phyloP scores from a whole-genome alignment of 805 yeast genomes.

The Metschnikowia aberdeeniae region DNA sequence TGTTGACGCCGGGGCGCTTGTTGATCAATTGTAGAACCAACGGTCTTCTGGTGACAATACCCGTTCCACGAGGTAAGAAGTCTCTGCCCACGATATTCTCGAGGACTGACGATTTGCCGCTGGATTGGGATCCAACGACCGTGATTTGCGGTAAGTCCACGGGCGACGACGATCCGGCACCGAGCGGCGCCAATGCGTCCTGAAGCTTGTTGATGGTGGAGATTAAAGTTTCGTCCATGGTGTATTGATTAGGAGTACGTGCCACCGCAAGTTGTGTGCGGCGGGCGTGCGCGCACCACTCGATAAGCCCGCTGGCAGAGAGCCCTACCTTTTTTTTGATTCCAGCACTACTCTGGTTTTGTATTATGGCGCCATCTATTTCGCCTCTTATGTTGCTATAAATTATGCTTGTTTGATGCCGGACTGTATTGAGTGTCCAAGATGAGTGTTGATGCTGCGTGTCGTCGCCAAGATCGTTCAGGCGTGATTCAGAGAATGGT shows the following conservation, averaged over 20 bases:
- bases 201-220: constrained; percentile 85
- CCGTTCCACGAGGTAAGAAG: constrained; percentile 88
- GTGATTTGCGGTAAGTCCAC: constrained; percentile 91
- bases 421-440: no score
- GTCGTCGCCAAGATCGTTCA: background rate
- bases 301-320: constrained; percentile 1
- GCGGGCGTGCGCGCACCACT: constrained; percentile 10
- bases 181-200: constrained; percentile 96
- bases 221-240: constrained; percentile 74
- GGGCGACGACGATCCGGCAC: constrained; percentile 85
- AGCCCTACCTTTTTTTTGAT: no score
- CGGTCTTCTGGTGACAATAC: constrained; percentile 89
- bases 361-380: no score
- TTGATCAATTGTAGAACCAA: constrained; percentile 77
- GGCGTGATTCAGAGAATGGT: background rate
- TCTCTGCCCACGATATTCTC: constrained; percentile 91
- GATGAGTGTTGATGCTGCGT: no score
- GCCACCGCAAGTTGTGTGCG: constrained; percentile 1
- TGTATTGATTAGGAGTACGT: background rate
- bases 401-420: no score
- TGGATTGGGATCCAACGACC: constrained; percentile 90
- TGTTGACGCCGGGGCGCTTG: constrained; percentile 42
- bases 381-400: no score
- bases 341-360: no score
- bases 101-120: constrained; percentile 84